Evolutionary conservation across 192 early-diverging fungal species (phyloP), one percentile per base, ranked within the genome.

Genomic region (Coemansia sp.): DNA sequence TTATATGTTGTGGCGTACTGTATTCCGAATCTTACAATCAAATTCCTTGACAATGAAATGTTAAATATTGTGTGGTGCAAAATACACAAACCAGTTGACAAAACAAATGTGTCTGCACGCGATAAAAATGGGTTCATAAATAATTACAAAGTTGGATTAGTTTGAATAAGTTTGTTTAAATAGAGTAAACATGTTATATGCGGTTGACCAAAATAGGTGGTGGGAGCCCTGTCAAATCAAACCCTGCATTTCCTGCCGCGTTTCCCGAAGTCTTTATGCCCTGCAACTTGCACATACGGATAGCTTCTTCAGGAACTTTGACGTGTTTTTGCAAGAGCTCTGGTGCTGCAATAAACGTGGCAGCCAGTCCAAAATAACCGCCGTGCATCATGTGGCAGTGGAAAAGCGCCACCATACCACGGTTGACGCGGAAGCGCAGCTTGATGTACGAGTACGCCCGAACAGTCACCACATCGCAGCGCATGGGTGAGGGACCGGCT

Each of bases 401-500:
- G 15, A 43, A 38, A 5, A 43, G 10, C 19, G 12, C 14, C 3
- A 59, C 12, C 19, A 14, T 10, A 4, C 38, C 38, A 0, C 39
- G 37, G 2, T 41, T 23, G 8, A 45, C 57, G 3, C 17, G 57
- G 21, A 59, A 59, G 39, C 57, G 57, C 1, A 59, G 21, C 22
- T 59, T 59, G 41, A 43, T 43, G 43, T 43, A 59, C 10, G 57
- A 59, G 38, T 43, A 59, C 39, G 57, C 38, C 1, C 38, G 7
- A 0, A 45, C 7, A 7, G 39, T 45, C 3, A 43, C 38, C 21
- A 12, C 24, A 7, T 45, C 57, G 57, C 92, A 84, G n/a, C 84
- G 75, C 14, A 86, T 54, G 82, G 87, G 15, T 87, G n/a, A 57
- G 15, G 35, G 35, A 70, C n/a, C 75, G 60, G 39, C 88, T 73